Conservation (phyloP, 2,329 filamentous ascomycete genomes). For the Chrysosphaeria jannelii region DNA sequence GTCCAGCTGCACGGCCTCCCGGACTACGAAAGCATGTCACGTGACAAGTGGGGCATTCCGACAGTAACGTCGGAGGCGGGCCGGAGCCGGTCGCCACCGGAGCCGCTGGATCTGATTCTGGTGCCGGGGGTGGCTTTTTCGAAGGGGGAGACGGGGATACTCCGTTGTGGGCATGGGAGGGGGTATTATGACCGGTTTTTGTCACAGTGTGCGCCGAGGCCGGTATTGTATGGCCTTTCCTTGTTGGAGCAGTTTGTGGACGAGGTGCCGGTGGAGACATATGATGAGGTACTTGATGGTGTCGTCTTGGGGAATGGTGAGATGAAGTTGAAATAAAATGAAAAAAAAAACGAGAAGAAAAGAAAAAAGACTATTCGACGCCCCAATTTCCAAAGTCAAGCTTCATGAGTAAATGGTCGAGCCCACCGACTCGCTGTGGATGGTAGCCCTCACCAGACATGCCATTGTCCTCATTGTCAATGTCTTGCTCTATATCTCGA, state of each 20-base stretch:
- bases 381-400: conserved; percentile 38
- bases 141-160: no score
- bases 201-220: no score
- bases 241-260: no score
- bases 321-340: no score
- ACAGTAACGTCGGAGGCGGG: conserved; percentile 38
- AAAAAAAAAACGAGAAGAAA: no score
- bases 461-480: conserved; percentile 8
- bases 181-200: no score
- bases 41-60: conserved; percentile 88
- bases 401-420: conserved; percentile 76
- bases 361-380: no score
- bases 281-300: no score
- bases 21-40: conserved; percentile 49
- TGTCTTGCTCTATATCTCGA: conserved; percentile 10
- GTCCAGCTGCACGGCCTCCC: conserved; percentile 39
- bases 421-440: conserved; percentile 42
- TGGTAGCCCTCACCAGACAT: conserved; percentile 25
- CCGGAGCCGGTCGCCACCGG: conserved; percentile 36
- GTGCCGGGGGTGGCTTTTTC: conserved; percentile 85
- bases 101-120: conserved; percentile 51
- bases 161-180: no score
- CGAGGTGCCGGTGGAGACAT: no score
- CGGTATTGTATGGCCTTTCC: no score
- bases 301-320: no score